Evolutionary conservation across 768 basidiomycete genomes (phyloP).

Genomic region (Pleurotus salmoneostramineus): DNA sequence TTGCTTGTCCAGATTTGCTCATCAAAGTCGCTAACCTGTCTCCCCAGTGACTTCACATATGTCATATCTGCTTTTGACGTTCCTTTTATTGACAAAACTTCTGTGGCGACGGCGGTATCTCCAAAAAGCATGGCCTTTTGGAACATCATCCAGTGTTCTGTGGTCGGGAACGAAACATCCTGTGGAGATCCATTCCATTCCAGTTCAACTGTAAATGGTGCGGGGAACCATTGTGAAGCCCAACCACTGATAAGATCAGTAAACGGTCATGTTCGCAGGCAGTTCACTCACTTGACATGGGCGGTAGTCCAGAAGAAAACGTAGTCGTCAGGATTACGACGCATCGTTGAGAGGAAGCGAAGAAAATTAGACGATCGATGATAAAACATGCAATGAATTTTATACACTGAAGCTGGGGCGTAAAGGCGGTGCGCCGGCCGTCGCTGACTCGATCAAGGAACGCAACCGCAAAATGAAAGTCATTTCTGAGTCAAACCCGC

Average conservation of each 20-base stretch:
- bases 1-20: constrained; percentile 42
- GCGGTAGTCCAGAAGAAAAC: constrained; percentile 44
- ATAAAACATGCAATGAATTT: no score
- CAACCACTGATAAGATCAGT: constrained; percentile 30
- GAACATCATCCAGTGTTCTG: constrained; percentile 71
- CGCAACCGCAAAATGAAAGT: no score
- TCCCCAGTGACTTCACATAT: constrained; percentile 49
- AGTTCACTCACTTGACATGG: constrained; percentile 33
- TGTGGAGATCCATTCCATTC: constrained; percentile 24
- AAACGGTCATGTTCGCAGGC: not conserved
- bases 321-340: constrained; percentile 25
- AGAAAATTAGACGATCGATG: not conserved
- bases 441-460: not conserved
- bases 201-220: constrained; percentile 38
- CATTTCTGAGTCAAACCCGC: not conserved
- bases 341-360: constrained; percentile 5
- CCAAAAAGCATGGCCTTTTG: constrained; percentile 55
- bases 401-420: no score
- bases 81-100: constrained; percentile 33
- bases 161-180: constrained; percentile 35
- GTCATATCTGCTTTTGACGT: constrained; percentile 30
- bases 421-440: not conserved
- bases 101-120: constrained; percentile 36
- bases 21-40: constrained; percentile 44
- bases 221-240: constrained; percentile 46